phyloP scores from a whole-genome alignment of 1,139 yeast species.

The Nakaseomyces bracarensis region DNA sequence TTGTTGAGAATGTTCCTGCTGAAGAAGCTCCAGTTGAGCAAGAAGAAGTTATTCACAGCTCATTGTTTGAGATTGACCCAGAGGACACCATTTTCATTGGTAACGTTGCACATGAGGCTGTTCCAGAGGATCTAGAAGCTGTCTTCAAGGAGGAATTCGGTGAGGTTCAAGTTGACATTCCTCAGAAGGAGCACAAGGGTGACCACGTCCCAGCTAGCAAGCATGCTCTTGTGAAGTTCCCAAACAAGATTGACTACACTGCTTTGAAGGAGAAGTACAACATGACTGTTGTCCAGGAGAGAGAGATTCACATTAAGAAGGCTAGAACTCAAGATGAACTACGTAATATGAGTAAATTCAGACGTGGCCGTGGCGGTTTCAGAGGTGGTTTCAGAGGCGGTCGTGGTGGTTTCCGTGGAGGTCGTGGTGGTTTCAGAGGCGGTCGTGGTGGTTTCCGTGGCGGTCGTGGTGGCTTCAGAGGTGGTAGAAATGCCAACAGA shows the following conservation, averaged over 20 bases:
- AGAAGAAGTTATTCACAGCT: conserved; percentile 11
- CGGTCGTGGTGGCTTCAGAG: conserved; percentile 18
- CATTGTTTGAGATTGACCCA: conserved; percentile 23
- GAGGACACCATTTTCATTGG: conserved; percentile 32
- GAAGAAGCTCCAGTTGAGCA: conserved; percentile 11
- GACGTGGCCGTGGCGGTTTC: conserved; percentile 12
- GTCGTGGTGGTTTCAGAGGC: conserved; percentile 16
- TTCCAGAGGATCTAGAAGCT: conserved; percentile 24
- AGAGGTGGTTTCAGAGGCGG: conserved; percentile 15
- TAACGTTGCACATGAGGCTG: conserved; percentile 28
- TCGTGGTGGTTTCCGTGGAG: conserved; percentile 13
- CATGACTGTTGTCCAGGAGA: conserved; percentile 26
- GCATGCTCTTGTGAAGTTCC: conserved; percentile 31
- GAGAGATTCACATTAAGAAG: conserved; percentile 29
- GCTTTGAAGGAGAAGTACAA: conserved; percentile 28
- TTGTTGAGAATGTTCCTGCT: conserved; percentile 2
- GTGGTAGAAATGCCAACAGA: conserved; percentile 21
- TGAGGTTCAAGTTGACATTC: conserved; percentile 28
- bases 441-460: conserved; percentile 17
- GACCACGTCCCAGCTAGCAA: conserved; percentile 26
- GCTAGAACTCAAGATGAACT: conserved; percentile 27
- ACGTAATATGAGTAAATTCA: conserved; percentile 12
- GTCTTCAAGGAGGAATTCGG: conserved; percentile 26
- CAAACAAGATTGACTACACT: conserved; percentile 27
- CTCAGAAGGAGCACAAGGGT: conserved; percentile 21